Evolutionary conservation across 768 basidiomycete genomes (phyloP).

Genomic region (Tubosaeta sp.): DNA sequence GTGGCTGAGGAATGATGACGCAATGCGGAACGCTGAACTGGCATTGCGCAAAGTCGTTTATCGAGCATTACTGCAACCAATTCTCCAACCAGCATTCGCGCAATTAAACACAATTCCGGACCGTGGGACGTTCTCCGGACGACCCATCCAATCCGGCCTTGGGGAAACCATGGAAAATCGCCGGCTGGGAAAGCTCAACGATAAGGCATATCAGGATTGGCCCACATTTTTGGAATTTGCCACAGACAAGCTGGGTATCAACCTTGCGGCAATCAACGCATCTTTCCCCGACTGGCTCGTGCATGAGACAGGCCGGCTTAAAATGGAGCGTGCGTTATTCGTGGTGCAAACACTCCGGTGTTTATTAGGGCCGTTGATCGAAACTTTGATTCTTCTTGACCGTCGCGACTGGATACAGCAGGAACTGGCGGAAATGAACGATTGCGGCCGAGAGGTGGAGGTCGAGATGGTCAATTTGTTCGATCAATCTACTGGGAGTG

Average conservation of each 20-base stretch:
- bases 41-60: slow-evolving; percentile 67
- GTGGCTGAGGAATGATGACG: slow-evolving; percentile 45
- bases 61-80: slow-evolving; percentile 55
- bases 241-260: slow-evolving; percentile 25
- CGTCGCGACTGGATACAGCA: slow-evolving; percentile 55
- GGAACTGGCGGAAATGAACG: slow-evolving; percentile 25
- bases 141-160: slow-evolving; percentile 21
- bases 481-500: slow-evolving; percentile 68
- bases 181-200: slow-evolving; percentile 49
- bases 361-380: slow-evolving; percentile 62
- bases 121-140: not conserved
- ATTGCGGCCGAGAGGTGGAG: slow-evolving; percentile 24
- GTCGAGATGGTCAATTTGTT: slow-evolving; percentile 62
- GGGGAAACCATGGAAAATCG: slow-evolving; percentile 41
- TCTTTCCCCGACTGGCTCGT: slow-evolving; percentile 20
- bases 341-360: slow-evolving; percentile 66
- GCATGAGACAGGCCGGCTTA: slow-evolving; percentile 18
- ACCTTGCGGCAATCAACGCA: slow-evolving; percentile 7
- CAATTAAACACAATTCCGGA: slow-evolving; percentile 1
- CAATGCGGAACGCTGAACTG: slow-evolving; percentile 38
- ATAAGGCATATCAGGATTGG: slow-evolving; percentile 49
- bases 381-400: slow-evolving; percentile 62
- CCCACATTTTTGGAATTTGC: slow-evolving; percentile 40
- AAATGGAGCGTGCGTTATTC: slow-evolving; percentile 43
- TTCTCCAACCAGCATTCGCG: slow-evolving; percentile 13